A percentile compares a stretch with the other conserved stretches of the same genome.
These are phyloP conservation scores for Penicillium sp. DNA, from an alignment of 2,329 filamentous ascomycete species.

Conservation along the genomic window DNA sequence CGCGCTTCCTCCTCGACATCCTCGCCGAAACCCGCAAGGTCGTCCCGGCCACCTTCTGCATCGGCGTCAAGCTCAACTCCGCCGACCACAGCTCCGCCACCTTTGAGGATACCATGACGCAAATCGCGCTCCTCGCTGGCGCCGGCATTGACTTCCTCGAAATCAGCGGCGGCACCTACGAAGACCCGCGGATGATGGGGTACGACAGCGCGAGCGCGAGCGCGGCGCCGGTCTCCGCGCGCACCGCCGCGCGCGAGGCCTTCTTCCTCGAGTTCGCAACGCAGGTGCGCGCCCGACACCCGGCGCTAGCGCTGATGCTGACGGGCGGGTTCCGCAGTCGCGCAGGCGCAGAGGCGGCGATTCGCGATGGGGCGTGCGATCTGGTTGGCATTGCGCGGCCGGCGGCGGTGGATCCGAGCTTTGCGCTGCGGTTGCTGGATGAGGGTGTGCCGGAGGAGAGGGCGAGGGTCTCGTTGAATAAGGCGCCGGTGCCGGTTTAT, in stretches of 20 bases:
- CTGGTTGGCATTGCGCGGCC: slow-evolving; percentile 51
- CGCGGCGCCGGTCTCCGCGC: slow-evolving; percentile 31
- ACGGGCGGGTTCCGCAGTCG: slow-evolving; percentile 62
- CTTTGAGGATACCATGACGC: slow-evolving; percentile 56
- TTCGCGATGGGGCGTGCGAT: slow-evolving; percentile 49
- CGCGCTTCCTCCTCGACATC: slow-evolving; percentile 47
- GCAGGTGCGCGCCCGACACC: slow-evolving; percentile 49
- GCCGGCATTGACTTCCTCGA: slow-evolving; percentile 63
- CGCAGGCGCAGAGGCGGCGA: slow-evolving; percentile 50
- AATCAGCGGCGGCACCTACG: slow-evolving; percentile 62
- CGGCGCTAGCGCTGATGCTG: slow-evolving; percentile 52
- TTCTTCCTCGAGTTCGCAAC: slow-evolving; percentile 67
- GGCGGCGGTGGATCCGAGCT: slow-evolving; percentile 44
- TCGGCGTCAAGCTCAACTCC: slow-evolving; percentile 53
- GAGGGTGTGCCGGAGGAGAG: slow-evolving; percentile 27
- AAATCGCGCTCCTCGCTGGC: slow-evolving; percentile 49
- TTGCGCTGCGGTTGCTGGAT: slow-evolving; percentile 38
- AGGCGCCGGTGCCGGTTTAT: slow-evolving; percentile 26
- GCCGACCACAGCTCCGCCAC: slow-evolving; percentile 44
- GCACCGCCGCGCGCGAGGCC: slow-evolving; percentile 58
- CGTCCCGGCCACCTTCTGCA: slow-evolving; percentile 44
- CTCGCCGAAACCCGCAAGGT: slow-evolving; percentile 42
- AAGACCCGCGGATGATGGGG: slow-evolving; percentile 49
- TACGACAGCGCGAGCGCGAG: slow-evolving; percentile 16
- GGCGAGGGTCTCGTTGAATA: slow-evolving; percentile 25